phyloP scores from a whole-genome alignment of 2,329 filamentous ascomycete species.

The Paraconiothyrium brasiliense region DNA sequence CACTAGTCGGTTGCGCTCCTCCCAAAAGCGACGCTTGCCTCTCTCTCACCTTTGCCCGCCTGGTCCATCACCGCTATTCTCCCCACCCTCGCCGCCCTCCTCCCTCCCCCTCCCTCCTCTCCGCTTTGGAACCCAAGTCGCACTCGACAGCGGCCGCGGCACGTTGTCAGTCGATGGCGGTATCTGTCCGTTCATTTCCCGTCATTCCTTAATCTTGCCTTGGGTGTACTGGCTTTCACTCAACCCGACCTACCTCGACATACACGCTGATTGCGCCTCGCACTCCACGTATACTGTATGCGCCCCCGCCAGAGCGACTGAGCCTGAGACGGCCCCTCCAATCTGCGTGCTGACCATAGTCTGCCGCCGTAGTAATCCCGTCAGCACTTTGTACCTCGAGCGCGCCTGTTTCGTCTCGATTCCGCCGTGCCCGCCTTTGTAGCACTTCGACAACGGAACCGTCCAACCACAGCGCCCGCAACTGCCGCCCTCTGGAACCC shows the following conservation, averaged over 20 bases:
- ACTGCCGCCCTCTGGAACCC: conserved; percentile 33
- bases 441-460: conserved; percentile 34
- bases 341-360: conserved; percentile 42
- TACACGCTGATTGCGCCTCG: not conserved
- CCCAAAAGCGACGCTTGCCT: conserved; percentile 26
- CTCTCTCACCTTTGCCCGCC: conserved; percentile 30
- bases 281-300: conserved; percentile 37
- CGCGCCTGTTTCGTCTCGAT: conserved; percentile 53
- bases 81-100: conserved; percentile 26
- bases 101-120: conserved; percentile 16
- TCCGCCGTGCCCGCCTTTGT: conserved; percentile 42
- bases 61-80: conserved; percentile 33
- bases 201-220: conserved; percentile 48
- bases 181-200: conserved; percentile 51
- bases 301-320: conserved; percentile 15
- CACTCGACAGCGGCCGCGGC: conserved; percentile 36
- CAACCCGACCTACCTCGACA: conserved; percentile 23
- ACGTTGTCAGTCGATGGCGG: conserved; percentile 40
- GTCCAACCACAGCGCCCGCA: conserved; percentile 36
- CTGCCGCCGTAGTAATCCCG: conserved; percentile 42
- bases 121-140: conserved; percentile 46
- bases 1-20: conserved; percentile 27
- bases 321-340: conserved; percentile 23
- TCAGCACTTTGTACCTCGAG: conserved; percentile 44
- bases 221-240: conserved; percentile 50